Evolutionary conservation across 1,284 basidiomycete species (phyloP), one percentile per base, ranked within the genome.

Genomic region (Psilocybe mexicana): DNA sequence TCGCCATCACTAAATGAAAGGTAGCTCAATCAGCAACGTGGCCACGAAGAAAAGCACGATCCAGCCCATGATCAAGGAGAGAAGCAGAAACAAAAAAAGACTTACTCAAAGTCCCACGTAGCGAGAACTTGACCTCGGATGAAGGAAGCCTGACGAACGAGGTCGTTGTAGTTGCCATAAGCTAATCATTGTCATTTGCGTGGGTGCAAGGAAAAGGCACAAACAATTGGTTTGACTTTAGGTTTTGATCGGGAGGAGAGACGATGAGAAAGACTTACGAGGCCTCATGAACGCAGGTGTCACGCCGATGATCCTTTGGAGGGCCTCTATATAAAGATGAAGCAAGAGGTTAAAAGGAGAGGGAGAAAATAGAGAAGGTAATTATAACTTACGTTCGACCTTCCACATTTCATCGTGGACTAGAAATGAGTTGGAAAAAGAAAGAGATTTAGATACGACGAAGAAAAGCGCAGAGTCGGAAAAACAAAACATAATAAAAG

Each of bases 161-260:
- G 70, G 62, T 78, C 72, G 68, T 82, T 80, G 68, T 77, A 77
- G 44, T 61, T 69, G 18, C 74, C 75, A 55, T 72, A 77, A 10
- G 75, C 73, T 76, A 38, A 3, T 51, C 18, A 48, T 45, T 40
- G 30, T 44, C 7, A 33, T 6, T 33, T 33, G 30, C 18, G 18
- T 18, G 18, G 18, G 18, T 18, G 18, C 18, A 18, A 18, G 18
- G 18, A 18, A 18, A 33, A 33, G 30, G 30, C 4, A 33, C 24
- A 2, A 52, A 30, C 12, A 23, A 12, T 52, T 7, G 8, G 6
- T n/a, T 50, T 26, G 6, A 38, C 18, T 18, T 18, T 18, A 18
- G 18, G 18, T 28, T 33, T 42, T 23, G 8, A 7, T 18, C 26
- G 23, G 42, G 3, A 7, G 18, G 35, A 8, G 42, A 24, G 24